Evolutionary conservation across 2,329 filamentous ascomycete genomes (phyloP).

Genomic region (Talaromyces islandicus): DNA sequence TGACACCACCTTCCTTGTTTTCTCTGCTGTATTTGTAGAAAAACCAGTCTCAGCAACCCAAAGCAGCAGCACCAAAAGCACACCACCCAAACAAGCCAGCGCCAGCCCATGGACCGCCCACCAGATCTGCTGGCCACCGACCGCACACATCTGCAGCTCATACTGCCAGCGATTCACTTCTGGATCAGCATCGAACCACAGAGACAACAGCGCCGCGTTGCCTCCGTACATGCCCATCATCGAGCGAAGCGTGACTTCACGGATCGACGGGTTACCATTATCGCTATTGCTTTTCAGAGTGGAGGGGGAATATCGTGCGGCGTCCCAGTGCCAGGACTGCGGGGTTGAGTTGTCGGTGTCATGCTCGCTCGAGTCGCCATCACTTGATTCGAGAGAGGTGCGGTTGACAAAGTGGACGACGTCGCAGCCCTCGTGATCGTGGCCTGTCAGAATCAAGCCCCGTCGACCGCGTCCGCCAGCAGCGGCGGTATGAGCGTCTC

Average conservation of each 20-base stretch:
- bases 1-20: background rate
- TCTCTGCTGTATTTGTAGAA: background rate
- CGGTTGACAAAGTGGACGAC: conserved; percentile 76
- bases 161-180: conserved; percentile 67
- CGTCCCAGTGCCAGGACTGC: conserved; percentile 29
- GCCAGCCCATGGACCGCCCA: conserved; percentile 81
- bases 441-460: conserved; percentile 82
- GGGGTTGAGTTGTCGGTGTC: background rate
- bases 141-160: conserved; percentile 69
- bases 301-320: conserved; percentile 22
- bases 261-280: conserved; percentile 42
- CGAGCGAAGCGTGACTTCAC: conserved; percentile 88
- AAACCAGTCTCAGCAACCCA: background rate
- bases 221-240: conserved; percentile 99
- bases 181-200: conserved; percentile 72
- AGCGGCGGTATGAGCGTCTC: conserved; percentile 49
- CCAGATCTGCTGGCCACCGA: conserved; percentile 89
- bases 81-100: conserved; percentile 40
- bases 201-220: conserved; percentile 78
- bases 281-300: background rate
- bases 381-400: conserved; percentile 23
- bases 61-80: conserved; percentile 16
- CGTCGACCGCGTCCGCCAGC: conserved; percentile 60
- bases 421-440: conserved; percentile 94
- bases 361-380: background rate